Conservation (phyloP, 805 yeast genomes). For the Zygosaccharomyces rouxii region DNA sequence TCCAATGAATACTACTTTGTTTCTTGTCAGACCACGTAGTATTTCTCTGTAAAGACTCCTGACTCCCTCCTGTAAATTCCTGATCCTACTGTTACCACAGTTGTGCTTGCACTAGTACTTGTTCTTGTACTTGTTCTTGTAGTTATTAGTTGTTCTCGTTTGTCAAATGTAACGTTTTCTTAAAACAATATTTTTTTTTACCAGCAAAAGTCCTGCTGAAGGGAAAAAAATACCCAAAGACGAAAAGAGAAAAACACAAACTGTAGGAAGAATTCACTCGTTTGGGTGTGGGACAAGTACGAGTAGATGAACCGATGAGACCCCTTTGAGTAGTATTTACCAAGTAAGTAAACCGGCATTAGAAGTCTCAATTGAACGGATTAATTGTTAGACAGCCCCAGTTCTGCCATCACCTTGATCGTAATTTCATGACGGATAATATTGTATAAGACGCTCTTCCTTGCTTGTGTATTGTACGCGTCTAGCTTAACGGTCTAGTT, state of each 20-base stretch:
- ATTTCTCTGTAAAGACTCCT: background rate
- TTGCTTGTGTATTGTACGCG: background rate
- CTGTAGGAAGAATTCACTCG: conserved; percentile 4
- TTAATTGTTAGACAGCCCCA: too few species aligned
- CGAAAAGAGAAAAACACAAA: conserved; percentile 8
- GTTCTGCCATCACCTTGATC: too few species aligned
- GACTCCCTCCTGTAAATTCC: background rate
- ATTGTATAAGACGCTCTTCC: background rate
- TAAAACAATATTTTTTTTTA: background rate
- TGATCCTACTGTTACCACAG: background rate
- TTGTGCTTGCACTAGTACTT: background rate
- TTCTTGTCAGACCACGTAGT: too few species aligned
- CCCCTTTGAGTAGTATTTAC: background rate
- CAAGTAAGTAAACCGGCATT: too few species aligned
- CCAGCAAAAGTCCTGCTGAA: background rate
- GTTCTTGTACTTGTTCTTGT: background rate
- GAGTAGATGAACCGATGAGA: background rate
- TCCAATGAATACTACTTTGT: background rate
- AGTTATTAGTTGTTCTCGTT: background rate
- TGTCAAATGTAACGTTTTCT: background rate
- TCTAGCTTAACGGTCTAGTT: background rate
- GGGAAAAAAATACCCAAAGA: conserved; percentile 4
- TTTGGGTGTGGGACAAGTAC: background rate
- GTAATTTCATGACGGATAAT: too few species aligned
- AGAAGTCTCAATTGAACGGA: too few species aligned